These are phyloP conservation scores for Rhizodiscina lignyota DNA, from an alignment of 495 filamentous ascomycete genomes.

Conservation along the genomic window DNA sequence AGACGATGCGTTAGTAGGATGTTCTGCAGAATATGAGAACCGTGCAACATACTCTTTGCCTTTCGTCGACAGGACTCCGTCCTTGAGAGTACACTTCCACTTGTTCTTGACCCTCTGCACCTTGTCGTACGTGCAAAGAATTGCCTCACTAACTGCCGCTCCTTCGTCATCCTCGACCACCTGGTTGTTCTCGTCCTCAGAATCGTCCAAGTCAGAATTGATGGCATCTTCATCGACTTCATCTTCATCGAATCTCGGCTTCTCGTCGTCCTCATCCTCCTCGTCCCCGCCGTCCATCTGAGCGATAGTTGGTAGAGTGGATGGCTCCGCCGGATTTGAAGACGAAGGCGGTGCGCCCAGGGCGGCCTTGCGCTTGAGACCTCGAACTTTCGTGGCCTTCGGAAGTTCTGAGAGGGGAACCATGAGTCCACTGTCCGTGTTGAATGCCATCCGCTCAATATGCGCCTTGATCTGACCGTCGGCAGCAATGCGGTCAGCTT, in stretches of 20 bases:
- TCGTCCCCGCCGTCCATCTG: constrained; percentile 52
- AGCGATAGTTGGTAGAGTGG: constrained; percentile 12
- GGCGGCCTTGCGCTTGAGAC: constrained; percentile 21
- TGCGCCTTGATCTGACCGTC: constrained; percentile 49
- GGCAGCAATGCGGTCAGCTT: constrained; percentile 37
- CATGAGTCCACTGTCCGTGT: constrained; percentile 78
- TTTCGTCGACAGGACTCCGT: constrained; percentile 82
- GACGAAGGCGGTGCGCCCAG: constrained; percentile 7
- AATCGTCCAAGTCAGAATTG: constrained; percentile 94
- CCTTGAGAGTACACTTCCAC: constrained; percentile 99
- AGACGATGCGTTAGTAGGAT: constrained; percentile 10
- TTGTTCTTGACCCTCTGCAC: constrained; percentile 99
- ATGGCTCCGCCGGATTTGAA: background rate
- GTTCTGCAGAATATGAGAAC: background rate
- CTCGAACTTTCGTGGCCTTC: constrained; percentile 3
- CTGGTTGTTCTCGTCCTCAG: constrained; percentile 65
- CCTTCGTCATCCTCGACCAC: constrained; percentile 79
- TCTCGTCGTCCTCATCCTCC: constrained; percentile 38
- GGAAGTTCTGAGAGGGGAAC: constrained; percentile 34
- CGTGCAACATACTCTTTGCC: constrained; percentile 55
- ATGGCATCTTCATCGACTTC: constrained; percentile 98
- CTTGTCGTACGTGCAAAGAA: constrained; percentile 99
- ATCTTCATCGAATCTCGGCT: constrained; percentile 39
- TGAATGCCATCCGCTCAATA: constrained; percentile 49
- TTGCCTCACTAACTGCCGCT: constrained; percentile 47